phyloP scores from a whole-genome alignment of 2,329 filamentous ascomycete genomes.

The Zasmidium citrigriseum region DNA sequence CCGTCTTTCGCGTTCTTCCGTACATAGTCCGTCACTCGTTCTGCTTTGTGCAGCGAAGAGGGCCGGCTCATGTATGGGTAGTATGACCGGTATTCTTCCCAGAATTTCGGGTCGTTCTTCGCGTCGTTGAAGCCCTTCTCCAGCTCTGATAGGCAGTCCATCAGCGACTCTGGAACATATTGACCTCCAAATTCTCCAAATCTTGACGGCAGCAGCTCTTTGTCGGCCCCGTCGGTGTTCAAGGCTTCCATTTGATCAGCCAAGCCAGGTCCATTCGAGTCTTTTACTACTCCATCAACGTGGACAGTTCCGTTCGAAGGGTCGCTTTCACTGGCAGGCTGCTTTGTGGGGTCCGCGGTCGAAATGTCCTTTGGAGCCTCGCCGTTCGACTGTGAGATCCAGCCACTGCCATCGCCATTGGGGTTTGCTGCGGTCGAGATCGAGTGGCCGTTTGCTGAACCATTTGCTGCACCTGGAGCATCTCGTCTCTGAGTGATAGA shows the following conservation, averaged over 20 bases:
- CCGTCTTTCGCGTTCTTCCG: conserved; percentile 46
- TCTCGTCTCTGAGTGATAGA: conserved; percentile 56
- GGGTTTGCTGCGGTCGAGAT: conserved; percentile 36
- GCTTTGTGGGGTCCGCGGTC: conserved; percentile 36
- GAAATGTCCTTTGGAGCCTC: conserved; percentile 36
- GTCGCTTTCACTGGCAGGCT: conserved; percentile 32
- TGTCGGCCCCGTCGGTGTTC: conserved; percentile 60
- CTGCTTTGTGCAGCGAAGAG: conserved; percentile 85
- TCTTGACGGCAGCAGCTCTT: conserved; percentile 70
- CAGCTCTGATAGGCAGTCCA: conserved; percentile 91
- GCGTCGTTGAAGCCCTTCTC: conserved; percentile 89
- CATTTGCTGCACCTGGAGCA: conserved; percentile 16
- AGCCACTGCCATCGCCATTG: conserved; percentile 37
- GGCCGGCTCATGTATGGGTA: conserved; percentile 97
- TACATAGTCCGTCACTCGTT: conserved; percentile 72
- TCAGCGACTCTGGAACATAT: conserved; percentile 94
- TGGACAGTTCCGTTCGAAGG: conserved; percentile 56
- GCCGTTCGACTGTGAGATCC: conserved; percentile 33
- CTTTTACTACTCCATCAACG: conserved; percentile 68
- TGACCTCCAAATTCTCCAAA: conserved; percentile 97
- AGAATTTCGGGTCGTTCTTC: conserved; percentile 85
- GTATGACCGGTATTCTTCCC: conserved; percentile 94
- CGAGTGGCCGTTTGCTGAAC: conserved; percentile 24
- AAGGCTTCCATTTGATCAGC: conserved; percentile 83
- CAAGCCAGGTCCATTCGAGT: conserved; percentile 63